Evolutionary conservation across 2,329 filamentous ascomycete genomes (phyloP), one percentile per base, ranked within the genome.

Genomic region (Pyrenophora tritici-repentis): DNA sequence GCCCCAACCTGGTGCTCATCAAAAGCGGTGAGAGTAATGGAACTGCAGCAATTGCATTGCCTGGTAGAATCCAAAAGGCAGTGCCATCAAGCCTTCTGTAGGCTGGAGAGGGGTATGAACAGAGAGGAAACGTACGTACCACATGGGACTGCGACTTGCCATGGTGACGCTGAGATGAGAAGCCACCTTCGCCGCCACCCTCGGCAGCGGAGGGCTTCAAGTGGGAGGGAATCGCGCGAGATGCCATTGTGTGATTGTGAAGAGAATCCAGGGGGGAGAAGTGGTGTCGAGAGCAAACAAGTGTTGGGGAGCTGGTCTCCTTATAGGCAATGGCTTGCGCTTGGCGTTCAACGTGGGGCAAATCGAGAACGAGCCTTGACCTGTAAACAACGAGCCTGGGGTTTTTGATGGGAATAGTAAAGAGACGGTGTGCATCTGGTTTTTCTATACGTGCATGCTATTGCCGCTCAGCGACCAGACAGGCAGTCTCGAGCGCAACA

Each of bases 121-220:
- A 43, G n/a, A 35, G 31, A 36, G 36, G n/a, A 33, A 40, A 32
- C 17, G 33, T 51, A 86, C 88, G 85, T 78, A 89, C 89, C 85
- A 92, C 89, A 77, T 92, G 89, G 55, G 88, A 91, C 75, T 89
- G 87, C 64, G 88, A 89, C 84, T 92, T 92, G 78, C 89, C 89
- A 76, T 92, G 88, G 73, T 90, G 89, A 73, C 86, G 86, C 64
- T 81, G 80, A 20, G 61, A 62, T 65, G 82, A 78, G 61, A 85
- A 80, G 63, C 73, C 77, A 36, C 63, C 62, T 49, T 68, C 72
- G 58, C 73, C 78, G 53, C 69, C 5, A 29, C 26, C 71, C 32
- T 59, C 66, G 32, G 71, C 71, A 32, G 67, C 62, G 53, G 77
- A 76, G 56, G 86, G 82, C 83, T 91, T 93, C 68, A 97, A 83